phyloP scores from a whole-genome alignment of 495 filamentous ascomycete species.

The Talaromyces wortmannii region DNA sequence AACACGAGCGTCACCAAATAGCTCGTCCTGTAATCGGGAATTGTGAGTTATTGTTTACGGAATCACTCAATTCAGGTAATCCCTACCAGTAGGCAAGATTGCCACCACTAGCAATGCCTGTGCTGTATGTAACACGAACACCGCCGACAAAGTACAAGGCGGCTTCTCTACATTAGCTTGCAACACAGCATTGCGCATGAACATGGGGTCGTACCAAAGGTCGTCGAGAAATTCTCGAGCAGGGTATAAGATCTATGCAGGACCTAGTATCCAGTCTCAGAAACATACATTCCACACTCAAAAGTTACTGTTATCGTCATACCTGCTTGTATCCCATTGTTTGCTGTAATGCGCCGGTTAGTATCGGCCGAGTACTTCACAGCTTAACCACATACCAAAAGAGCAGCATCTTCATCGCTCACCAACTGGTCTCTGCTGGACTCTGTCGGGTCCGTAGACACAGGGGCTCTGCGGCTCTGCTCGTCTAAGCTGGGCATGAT shows the following conservation, averaged over 20 bases:
- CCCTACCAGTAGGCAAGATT: conserved; percentile 47
- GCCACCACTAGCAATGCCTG: conserved; percentile 49
- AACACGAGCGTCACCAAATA: conserved; percentile 50
- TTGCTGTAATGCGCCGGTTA: not conserved
- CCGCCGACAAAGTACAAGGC: conserved; percentile 51
- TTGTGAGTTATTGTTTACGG: no score
- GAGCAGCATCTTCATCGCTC: not conserved
- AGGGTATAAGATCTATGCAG: conserved; percentile 41
- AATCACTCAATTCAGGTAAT: no score
- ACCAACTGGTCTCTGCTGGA: not conserved
- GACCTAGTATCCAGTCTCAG: conserved; percentile 17
- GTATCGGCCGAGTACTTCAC: not conserved
- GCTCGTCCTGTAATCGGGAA: conserved; percentile 33
- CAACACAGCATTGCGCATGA: not conserved
- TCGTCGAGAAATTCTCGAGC: conserved; percentile 49
- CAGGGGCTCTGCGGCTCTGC: no score
- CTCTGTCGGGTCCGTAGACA: not conserved
- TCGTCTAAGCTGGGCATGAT: no score
- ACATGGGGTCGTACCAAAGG: conserved; percentile 36
- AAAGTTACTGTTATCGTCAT: not conserved
- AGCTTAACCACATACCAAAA: not conserved
- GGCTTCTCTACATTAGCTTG: conserved; percentile 20
- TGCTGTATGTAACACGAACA: conserved; percentile 49
- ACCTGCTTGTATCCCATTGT: not conserved
- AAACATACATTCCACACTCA: not conserved